Percentiles rank a stretch among this genome's conserved stretches.
phyloP scores from a whole-genome alignment of 225 moss, liverwort and hornwort species.

The Sphagnum contortum region DNA sequence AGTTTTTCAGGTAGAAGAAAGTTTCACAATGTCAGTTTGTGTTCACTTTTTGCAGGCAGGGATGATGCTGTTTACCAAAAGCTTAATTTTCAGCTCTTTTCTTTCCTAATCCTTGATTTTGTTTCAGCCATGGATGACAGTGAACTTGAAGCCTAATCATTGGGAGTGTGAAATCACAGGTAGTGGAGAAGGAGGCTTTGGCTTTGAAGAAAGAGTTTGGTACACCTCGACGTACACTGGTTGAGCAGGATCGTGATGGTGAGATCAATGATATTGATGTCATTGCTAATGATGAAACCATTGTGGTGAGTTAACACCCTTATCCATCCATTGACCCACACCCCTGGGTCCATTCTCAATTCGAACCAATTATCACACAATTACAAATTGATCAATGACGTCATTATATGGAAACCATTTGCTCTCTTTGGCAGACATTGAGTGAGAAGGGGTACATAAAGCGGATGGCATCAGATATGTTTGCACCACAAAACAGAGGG shows the following conservation, averaged over 20 bases:
- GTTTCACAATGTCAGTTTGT: too few relatives aligned
- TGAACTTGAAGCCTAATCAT: too few relatives aligned
- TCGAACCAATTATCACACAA: too few relatives aligned
- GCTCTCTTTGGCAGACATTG: conserved; percentile 37
- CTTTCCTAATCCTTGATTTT: too few relatives aligned
- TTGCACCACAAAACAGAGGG: conserved; percentile 88
- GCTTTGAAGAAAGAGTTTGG: conserved; percentile 77
- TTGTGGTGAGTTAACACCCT: conserved; percentile 53
- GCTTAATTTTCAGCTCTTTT: too few relatives aligned
- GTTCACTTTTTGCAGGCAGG: too few relatives aligned
- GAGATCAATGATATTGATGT: conserved; percentile 96
- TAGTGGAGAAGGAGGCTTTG: conserved; percentile 89
- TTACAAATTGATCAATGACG: too few relatives aligned
- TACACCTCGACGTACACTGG: conserved; percentile 67
- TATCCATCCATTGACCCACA: too few relatives aligned
- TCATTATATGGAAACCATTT: not conserved
- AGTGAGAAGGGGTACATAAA: conserved; percentile 98
- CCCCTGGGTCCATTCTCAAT: too few relatives aligned
- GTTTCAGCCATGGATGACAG: too few relatives aligned
- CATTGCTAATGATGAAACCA: conserved; percentile 82
- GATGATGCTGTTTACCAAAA: too few relatives aligned
- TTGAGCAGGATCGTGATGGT: conserved; percentile 77
- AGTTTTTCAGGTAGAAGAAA: conserved; percentile 54
- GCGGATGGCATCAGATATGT: conserved; percentile 92
- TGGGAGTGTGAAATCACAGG: conserved; percentile 17